Evolutionary conservation across 352 stramenopile species (phyloP), one percentile per base, ranked within the genome.

Genomic region (Globisporangium nagaii): DNA sequence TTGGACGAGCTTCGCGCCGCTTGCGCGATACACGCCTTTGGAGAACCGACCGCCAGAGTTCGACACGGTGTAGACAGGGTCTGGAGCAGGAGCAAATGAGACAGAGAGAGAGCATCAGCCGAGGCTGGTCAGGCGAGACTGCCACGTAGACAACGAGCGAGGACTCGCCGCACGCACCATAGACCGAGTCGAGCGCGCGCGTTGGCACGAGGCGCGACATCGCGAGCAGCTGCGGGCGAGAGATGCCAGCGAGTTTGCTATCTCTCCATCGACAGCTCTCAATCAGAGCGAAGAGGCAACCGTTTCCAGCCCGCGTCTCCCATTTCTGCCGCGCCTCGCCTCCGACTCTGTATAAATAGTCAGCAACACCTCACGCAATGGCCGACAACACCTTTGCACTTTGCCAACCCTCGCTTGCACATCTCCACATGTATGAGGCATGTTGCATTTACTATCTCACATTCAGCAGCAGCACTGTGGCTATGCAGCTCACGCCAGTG

Each of bases 31-130:
- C 20, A 77, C 68, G 10, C 71, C 80, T 51, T 86, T 84, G 53
- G 74, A 75, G 60, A 86, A 88, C 13, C 66, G 66, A 2, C 79
- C 80, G 24, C 69, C 70, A 13, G 75, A 84, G 34, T 71, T 84
- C 15, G 79, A 91, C 27, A 92, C 73, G 0, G 84, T 79, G 58
- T 94, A 89, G 43, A 92, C 68, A 2, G 75, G 73, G 40, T 94
- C 84, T 92, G 46, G n/a, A n/a, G n/a, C n/a, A n/a, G n/a, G n/a
- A 4, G 50, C n/a, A 4, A 17, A 27, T 24, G 17, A 58, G 24
- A 53, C 2, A 25, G 20, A 42, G 6, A 45, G 35, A 28, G 13
- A 34, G 8, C 12, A 27, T n/a, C 20, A 47, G 20, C 17, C 11
- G 7, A 42, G 2, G 8, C 4, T 25, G 19, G 37, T 44, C 13